Evolutionary conservation across 768 basidiomycete species (phyloP).

Genomic region (Coprinellus micaceus): DNA sequence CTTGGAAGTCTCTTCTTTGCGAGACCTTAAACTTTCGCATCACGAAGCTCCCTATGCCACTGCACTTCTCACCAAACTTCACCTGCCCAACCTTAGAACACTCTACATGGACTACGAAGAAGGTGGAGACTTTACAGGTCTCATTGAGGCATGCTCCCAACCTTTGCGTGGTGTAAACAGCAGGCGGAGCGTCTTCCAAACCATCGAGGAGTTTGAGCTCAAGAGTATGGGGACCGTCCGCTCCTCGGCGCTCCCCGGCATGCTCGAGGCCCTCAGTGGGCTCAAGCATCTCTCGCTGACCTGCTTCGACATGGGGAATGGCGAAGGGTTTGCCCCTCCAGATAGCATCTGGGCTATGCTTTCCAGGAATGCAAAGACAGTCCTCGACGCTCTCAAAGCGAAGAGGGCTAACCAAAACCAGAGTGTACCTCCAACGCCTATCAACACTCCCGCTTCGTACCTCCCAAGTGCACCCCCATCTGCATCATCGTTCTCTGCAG

Average conservation of each 20-base stretch:
- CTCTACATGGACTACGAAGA: slow-evolving; percentile 54
- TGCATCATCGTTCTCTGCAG: slow-evolving; percentile 5
- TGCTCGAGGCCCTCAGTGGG: slow-evolving; percentile 47
- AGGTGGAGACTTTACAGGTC: slow-evolving; percentile 47
- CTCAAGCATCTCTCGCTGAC: slow-evolving; percentile 34
- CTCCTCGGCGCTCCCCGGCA: slow-evolving; percentile 23
- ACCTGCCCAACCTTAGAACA: slow-evolving; percentile 35
- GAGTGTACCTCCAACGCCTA: not conserved
- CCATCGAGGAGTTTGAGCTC: slow-evolving; percentile 52
- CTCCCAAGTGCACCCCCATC: not conserved
- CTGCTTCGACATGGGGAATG: not conserved
- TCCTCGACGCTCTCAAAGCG: not conserved
- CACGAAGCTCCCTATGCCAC: slow-evolving; percentile 36
- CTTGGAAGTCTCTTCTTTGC: slow-evolving; percentile 38
- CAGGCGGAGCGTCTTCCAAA: slow-evolving; percentile 41
- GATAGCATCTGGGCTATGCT: slow-evolving; percentile 18
- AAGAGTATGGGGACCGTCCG: slow-evolving; percentile 42
- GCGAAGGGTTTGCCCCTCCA: too few relatives aligned
- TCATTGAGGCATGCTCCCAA: slow-evolving; percentile 42
- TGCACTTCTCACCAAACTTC: slow-evolving; percentile 37
- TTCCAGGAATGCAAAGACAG: not conserved
- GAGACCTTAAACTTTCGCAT: slow-evolving; percentile 35
- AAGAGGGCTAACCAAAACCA: not conserved
- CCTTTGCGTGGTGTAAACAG: slow-evolving; percentile 33
- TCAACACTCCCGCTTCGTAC: not conserved